Percentiles rank a stretch among this genome's conserved stretches.
phyloP scores from a whole-genome alignment of 805 yeast genomes.

The Candida xyloterini region DNA sequence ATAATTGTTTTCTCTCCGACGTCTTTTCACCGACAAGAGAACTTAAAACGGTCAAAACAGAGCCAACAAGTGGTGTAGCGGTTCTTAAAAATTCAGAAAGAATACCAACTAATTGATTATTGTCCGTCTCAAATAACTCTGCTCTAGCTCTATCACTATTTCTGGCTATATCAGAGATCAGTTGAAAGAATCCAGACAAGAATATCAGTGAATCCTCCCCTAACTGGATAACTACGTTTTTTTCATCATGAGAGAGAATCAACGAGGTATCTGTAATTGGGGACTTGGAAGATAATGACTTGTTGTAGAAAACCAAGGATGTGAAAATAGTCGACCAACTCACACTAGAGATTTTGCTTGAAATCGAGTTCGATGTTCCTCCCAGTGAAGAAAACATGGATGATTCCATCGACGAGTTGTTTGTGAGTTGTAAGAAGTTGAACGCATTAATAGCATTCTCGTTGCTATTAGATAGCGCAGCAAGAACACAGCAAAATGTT shows the following conservation, averaged over 20 bases:
- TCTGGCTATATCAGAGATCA: conserved; percentile 53
- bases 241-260: not conserved
- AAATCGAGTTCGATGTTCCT: conserved; percentile 18
- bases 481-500: conserved; percentile 72
- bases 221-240: conserved; percentile 45
- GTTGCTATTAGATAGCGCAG: conserved; percentile 66
- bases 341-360: conserved; percentile 29
- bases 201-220: conserved; percentile 79
- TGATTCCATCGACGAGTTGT: conserved; percentile 17
- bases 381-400: conserved; percentile 10
- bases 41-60: conserved; percentile 54
- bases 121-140: conserved; percentile 34
- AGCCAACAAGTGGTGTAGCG: conserved; percentile 38
- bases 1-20: conserved; percentile 47
- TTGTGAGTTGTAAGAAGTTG: conserved; percentile 42
- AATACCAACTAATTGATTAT: conserved; percentile 29
- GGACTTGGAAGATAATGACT: conserved; percentile 22
- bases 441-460: conserved; percentile 51
- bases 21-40: conserved; percentile 50
- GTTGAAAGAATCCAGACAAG: conserved; percentile 67
- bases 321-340: conserved; percentile 38
- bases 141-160: conserved; percentile 36
- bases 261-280: not conserved
- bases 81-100: conserved; percentile 27
- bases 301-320: conserved; percentile 32